A percentile compares a stretch with the other conserved stretches of the same genome.
Evolutionary conservation across 2,329 filamentous ascomycete species (phyloP).

Genomic region (Blastomyces parvus): DNA sequence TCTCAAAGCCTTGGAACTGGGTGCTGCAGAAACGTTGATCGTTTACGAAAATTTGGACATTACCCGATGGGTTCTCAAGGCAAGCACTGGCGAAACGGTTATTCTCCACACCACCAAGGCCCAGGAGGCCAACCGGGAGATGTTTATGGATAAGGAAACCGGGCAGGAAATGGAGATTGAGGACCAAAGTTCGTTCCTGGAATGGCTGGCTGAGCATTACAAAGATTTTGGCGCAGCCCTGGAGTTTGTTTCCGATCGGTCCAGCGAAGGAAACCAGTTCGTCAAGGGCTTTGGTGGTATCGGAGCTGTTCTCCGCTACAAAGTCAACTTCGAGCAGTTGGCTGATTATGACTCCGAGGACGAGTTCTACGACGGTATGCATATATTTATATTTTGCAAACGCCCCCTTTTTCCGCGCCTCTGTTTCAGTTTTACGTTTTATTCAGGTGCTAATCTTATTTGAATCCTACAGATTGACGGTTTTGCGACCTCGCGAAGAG

Average conservation of each 20-base stretch:
- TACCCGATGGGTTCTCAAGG: constrained; percentile 82
- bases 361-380: constrained; percentile 74
- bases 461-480: constrained; percentile 61
- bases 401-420: background rate
- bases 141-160: constrained; percentile 92
- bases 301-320: constrained; percentile 93
- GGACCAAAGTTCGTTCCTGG: constrained; percentile 84
- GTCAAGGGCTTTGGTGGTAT: constrained; percentile 99
- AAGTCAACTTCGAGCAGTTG: constrained; percentile 99
- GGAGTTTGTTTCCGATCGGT: constrained; percentile 95
- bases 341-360: constrained; percentile 83
- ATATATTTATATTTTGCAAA: background rate
- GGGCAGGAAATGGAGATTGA: constrained; percentile 95
- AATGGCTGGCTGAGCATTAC: constrained; percentile 98
- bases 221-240: constrained; percentile 93
- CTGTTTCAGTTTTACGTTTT: background rate
- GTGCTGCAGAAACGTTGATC: constrained; percentile 87
- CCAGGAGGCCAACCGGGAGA: constrained; percentile 68
- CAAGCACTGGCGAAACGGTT: constrained; percentile 59
- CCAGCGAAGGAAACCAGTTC: constrained; percentile 98
- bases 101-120: constrained; percentile 81
- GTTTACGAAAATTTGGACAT: constrained; percentile 97
- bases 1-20: constrained; percentile 88
- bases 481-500: constrained; percentile 72
- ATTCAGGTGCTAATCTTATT: background rate